A percentile compares a stretch with the other conserved stretches of the same genome.
Evolutionary conservation across 768 basidiomycete genomes (phyloP).

Genomic region (Xerocomus spinulosus): DNA sequence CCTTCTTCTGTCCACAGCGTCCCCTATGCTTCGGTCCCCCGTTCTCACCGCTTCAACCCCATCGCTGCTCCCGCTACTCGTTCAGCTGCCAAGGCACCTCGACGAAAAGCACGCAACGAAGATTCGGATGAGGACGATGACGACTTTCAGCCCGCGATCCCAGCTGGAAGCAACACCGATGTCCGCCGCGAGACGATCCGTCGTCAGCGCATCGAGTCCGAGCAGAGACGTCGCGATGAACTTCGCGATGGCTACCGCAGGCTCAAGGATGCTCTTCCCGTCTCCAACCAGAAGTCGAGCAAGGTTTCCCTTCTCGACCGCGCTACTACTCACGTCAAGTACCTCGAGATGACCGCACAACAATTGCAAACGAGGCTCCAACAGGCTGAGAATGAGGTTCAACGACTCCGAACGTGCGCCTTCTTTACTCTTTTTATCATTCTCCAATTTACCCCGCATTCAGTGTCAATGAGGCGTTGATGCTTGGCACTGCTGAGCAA

Average conservation of each 20-base stretch:
- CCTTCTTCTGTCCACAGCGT: conserved; percentile 45
- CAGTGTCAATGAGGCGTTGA: conserved; percentile 83
- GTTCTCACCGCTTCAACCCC: conserved; percentile 79
- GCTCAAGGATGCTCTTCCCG: conserved; percentile 85
- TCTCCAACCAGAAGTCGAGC: conserved; percentile 89
- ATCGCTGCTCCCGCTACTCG: conserved; percentile 50
- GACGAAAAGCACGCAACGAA: conserved; percentile 51
- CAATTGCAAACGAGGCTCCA: conserved; percentile 74
- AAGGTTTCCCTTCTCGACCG: conserved; percentile 89
- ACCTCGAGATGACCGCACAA: conserved; percentile 75
- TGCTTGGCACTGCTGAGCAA: conserved; percentile 79
- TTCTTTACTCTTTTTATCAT: background rate
- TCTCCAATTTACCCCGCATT: background rate
- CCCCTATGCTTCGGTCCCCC: conserved; percentile 59
- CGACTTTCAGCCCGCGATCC: conserved; percentile 58
- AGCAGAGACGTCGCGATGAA: conserved; percentile 88
- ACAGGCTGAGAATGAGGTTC: conserved; percentile 74
- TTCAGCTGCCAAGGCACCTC: conserved; percentile 48
- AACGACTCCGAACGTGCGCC: conserved; percentile 62
- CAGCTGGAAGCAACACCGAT: conserved; percentile 48
- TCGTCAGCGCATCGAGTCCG: conserved; percentile 89
- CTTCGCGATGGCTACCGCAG: conserved; percentile 88
- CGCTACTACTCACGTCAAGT: conserved; percentile 82
- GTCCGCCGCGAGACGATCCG: conserved; percentile 87
- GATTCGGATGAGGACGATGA: conserved; percentile 72